phyloP scores from a whole-genome alignment of 2,329 filamentous ascomycete genomes.

The Pseudogymnoascus sp. region DNA sequence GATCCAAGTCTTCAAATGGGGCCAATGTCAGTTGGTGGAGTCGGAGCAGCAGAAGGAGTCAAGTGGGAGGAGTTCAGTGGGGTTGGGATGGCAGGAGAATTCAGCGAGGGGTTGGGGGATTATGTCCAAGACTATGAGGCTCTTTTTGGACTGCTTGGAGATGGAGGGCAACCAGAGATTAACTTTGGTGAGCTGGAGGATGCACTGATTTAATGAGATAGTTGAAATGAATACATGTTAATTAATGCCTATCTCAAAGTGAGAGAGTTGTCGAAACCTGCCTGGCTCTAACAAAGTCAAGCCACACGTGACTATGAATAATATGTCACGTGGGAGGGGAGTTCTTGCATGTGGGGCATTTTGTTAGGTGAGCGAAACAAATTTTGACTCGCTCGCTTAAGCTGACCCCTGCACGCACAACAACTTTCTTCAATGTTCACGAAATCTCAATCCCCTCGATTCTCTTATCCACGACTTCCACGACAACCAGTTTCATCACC shows the following conservation, averaged over 20 bases:
- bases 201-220: neutral
- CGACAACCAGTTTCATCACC: constrained; percentile 20
- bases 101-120: constrained; percentile 8
- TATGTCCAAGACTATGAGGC: constrained; percentile 8
- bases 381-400: constrained; percentile 9
- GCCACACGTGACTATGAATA: neutral
- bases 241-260: neutral
- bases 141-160: constrained; percentile 7
- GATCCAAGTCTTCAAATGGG: constrained; percentile 4
- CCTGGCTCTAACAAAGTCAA: neutral
- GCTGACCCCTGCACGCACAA: neutral
- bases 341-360: neutral
- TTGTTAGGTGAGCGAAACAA: neutral
- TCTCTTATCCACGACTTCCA: constrained; percentile 12
- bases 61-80: constrained; percentile 8
- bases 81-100: neutral
- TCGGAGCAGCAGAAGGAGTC: neutral
- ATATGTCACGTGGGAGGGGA: too few relatives aligned
- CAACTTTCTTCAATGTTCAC: constrained; percentile 6
- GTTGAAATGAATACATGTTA: neutral
- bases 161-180: neutral
- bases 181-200: neutral
- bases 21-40: neutral
- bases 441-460: constrained; percentile 3
- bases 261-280: neutral